phyloP scores from a whole-genome alignment of 78 protist genomes.

The Dictyostelium brefeldianum region DNA sequence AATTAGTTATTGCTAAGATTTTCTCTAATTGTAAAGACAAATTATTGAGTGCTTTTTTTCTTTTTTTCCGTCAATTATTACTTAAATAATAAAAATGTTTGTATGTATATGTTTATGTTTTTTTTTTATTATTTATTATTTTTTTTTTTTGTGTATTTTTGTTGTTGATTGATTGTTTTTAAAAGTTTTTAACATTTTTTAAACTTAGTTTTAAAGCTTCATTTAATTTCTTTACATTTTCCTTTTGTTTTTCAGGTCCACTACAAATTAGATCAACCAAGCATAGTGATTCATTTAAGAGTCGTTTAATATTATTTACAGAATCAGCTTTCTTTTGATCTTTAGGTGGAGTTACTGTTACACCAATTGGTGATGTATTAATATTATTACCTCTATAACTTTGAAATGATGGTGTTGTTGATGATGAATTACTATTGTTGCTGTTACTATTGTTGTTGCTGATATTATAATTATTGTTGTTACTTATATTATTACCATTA shows the following conservation, averaged over 20 bases:
- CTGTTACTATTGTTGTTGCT: background rate
- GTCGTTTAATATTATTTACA: background rate
- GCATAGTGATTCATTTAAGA: slow-evolving; percentile 6
- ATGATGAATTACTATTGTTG: background rate
- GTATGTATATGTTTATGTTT: too few species aligned
- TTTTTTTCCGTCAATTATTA: too few species aligned
- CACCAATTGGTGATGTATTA: background rate
- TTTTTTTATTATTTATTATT: too few species aligned
- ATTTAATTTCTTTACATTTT: slow-evolving; percentile 19
- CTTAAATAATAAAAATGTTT: too few species aligned
- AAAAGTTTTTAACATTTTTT: slow-evolving; percentile 18
- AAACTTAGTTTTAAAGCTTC: slow-evolving; percentile 1
- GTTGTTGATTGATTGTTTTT: background rate
- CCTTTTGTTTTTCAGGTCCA: background rate
- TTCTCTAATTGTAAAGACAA: too few species aligned
- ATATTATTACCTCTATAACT: background rate
- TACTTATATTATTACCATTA: background rate
- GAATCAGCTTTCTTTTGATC: slow-evolving; percentile 11
- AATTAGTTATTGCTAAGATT: too few species aligned
- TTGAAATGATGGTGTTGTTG: background rate
- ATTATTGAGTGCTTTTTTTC: too few species aligned
- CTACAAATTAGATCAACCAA: slow-evolving; percentile 5
- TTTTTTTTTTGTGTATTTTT: too few species aligned
- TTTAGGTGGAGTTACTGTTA: slow-evolving; percentile 6
- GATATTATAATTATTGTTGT: background rate